phyloP scores from a whole-genome alignment of 805 yeast species.

The Metschnikowia arizonensis region DNA sequence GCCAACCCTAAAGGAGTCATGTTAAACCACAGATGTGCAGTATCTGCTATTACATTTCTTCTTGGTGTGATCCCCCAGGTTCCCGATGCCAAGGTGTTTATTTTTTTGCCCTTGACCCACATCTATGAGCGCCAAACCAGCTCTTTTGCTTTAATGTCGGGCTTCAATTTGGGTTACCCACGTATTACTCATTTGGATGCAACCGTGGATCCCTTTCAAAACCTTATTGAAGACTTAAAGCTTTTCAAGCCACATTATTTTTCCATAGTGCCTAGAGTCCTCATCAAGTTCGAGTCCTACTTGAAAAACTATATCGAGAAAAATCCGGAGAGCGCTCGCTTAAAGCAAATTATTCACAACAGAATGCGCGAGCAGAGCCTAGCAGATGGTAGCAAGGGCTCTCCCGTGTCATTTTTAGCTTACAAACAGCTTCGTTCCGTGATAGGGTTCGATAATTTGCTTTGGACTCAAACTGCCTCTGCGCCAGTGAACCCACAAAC shows the following conservation, averaged over 20 bases:
- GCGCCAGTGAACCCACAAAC: slow-evolving; percentile 22
- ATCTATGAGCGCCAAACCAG: slow-evolving; percentile 18
- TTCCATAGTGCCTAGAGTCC: slow-evolving; percentile 59
- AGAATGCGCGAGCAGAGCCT: slow-evolving; percentile 27
- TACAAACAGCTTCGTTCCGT: slow-evolving; percentile 7
- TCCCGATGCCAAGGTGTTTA: slow-evolving; percentile 7
- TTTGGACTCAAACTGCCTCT: slow-evolving; percentile 22
- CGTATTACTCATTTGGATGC: slow-evolving; percentile 32
- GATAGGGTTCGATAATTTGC: slow-evolving; percentile 19
- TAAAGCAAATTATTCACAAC: slow-evolving; percentile 24
- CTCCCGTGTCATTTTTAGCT: slow-evolving; percentile 20
- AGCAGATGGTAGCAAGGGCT: slow-evolving; percentile 27
- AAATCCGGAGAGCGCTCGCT: slow-evolving; percentile 23
- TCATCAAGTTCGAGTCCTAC: slow-evolving; percentile 52
- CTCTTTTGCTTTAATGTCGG: slow-evolving; percentile 18
- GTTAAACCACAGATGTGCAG: slow-evolving; percentile 22
- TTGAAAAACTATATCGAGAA: slow-evolving; percentile 23
- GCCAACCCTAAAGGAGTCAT: slow-evolving; percentile 66
- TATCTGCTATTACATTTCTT: slow-evolving; percentile 7
- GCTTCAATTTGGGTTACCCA: slow-evolving; percentile 23
- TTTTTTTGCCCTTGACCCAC: slow-evolving; percentile 24
- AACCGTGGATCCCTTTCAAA: neutral
- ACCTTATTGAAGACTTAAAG: slow-evolving; percentile 56
- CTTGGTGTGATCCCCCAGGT: slow-evolving; percentile 3
- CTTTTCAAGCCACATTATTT: slow-evolving; percentile 49